phyloP scores from a whole-genome alignment of 2,329 filamentous ascomycete genomes.

The Aspergillus amoenus region DNA sequence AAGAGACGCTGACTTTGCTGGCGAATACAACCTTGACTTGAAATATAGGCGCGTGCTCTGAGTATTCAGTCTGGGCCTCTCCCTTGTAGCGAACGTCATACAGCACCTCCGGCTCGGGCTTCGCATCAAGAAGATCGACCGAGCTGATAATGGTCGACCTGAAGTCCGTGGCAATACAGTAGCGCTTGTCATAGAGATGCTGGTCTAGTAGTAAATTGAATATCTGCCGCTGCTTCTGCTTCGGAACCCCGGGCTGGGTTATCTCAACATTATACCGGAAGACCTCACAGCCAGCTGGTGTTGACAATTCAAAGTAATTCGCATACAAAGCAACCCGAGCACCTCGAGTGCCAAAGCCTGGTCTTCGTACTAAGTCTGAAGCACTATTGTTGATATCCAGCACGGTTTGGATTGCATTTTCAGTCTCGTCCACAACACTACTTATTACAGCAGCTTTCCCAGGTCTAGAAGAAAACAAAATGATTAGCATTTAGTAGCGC shows the following conservation, averaged over 20 bases:
- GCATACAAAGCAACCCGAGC: slow-evolving; percentile 27
- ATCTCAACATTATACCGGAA: slow-evolving; percentile 45
- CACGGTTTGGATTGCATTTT: neutral
- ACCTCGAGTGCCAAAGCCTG: neutral
- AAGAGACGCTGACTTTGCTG: slow-evolving; percentile 33
- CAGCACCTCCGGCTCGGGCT: neutral
- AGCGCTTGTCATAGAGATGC: slow-evolving; percentile 26
- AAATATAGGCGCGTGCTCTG: slow-evolving; percentile 33
- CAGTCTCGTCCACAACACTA: neutral
- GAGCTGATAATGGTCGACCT: slow-evolving; percentile 37
- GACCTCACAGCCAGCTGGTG: slow-evolving; percentile 35
- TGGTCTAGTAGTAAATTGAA: slow-evolving; percentile 48
- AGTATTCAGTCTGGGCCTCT: slow-evolving; percentile 34
- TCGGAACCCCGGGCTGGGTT: slow-evolving; percentile 36
- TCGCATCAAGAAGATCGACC: slow-evolving; percentile 16
- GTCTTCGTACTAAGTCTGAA: neutral
- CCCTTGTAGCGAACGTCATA: slow-evolving; percentile 35
- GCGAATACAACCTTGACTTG: slow-evolving; percentile 36
- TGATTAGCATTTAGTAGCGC: too few species aligned
- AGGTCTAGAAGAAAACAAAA: neutral
- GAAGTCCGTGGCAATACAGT: slow-evolving; percentile 40
- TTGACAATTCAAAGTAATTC: slow-evolving; percentile 38
- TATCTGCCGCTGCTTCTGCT: slow-evolving; percentile 47
- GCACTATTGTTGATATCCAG: neutral
- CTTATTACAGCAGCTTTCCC: neutral